phyloP scores from a whole-genome alignment of 495 filamentous ascomycete genomes.

The Penicillium taxi region DNA sequence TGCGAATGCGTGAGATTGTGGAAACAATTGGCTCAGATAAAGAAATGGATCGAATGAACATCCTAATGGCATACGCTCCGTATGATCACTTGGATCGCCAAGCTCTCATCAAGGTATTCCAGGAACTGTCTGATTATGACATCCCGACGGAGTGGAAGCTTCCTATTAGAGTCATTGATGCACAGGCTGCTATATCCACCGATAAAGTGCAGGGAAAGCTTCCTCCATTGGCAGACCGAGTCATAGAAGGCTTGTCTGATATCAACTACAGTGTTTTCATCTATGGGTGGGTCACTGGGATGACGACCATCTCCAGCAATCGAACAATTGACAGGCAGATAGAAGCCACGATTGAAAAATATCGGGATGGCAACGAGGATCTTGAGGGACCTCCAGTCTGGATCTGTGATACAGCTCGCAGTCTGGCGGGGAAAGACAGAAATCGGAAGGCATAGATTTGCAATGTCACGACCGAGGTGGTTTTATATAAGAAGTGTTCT shows the following conservation, averaged over 20 bases:
- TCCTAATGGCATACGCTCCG: slow-evolving; percentile 42
- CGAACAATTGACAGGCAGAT: slow-evolving; percentile 56
- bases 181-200: slow-evolving; percentile 22
- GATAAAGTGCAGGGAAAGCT: slow-evolving; percentile 23
- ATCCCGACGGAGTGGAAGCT: slow-evolving; percentile 43
- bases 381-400: slow-evolving; percentile 50
- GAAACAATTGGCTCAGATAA: slow-evolving; percentile 55
- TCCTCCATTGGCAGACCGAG: slow-evolving; percentile 30
- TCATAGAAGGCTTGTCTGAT: slow-evolving; percentile 42
- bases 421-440: slow-evolving; percentile 58
- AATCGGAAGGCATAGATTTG: slow-evolving; percentile 27
- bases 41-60: slow-evolving; percentile 47
- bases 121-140: slow-evolving; percentile 42
- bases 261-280: slow-evolving; percentile 64
- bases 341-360: slow-evolving; percentile 42
- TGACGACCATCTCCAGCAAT: slow-evolving; percentile 62
- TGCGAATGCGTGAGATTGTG: slow-evolving; percentile 60
- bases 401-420: slow-evolving; percentile 56
- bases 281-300: slow-evolving; percentile 53
- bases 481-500: neutral
- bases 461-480: too few relatives aligned
- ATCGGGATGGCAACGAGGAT: slow-evolving; percentile 29
- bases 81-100: slow-evolving; percentile 18
- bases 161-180: slow-evolving; percentile 43
- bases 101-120: slow-evolving; percentile 33